Evolutionary conservation across 257 asterid genomes (phyloP).

Genomic region (Henckelia pumila): DNA sequence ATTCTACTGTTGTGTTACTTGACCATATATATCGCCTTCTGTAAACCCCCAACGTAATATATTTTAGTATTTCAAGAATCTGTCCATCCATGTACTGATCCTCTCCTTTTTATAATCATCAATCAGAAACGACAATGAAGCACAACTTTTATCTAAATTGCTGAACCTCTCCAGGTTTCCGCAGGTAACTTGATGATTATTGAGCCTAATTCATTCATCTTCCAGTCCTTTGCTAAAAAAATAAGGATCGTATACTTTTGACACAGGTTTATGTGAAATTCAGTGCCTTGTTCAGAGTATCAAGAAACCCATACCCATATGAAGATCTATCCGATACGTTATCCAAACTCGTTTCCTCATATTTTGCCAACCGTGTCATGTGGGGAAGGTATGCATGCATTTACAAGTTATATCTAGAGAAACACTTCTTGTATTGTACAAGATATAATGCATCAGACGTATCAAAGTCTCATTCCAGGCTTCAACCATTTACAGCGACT

Average conservation of each 20-base stretch:
- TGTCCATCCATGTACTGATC: constrained; percentile 1
- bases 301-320: constrained; percentile 59
- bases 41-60: constrained; percentile 72
- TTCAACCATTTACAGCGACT: constrained; percentile 49
- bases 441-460: too few relatives aligned
- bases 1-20: constrained; percentile 64
- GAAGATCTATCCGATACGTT: constrained; percentile 52
- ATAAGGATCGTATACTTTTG: constrained; percentile 3
- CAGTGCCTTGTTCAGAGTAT: constrained; percentile 79
- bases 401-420: background rate
- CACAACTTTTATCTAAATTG: constrained; percentile 42
- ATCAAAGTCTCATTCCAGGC: background rate
- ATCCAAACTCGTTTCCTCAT: constrained; percentile 52
- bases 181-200: constrained; percentile 38
- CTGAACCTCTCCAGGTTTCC: constrained; percentile 72
- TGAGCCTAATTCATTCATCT: background rate
- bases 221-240: background rate
- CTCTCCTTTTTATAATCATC: constrained; percentile 15
- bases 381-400: constrained; percentile 81
- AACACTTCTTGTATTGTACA: background rate
- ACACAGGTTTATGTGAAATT: constrained; percentile 75
- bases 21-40: constrained; percentile 83
- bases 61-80: constrained; percentile 9
- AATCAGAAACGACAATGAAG: constrained; percentile 58
- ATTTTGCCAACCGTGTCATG: constrained; percentile 75